phyloP scores from a whole-genome alignment of 352 stramenopile species.

The Pythium phragmitis region DNA sequence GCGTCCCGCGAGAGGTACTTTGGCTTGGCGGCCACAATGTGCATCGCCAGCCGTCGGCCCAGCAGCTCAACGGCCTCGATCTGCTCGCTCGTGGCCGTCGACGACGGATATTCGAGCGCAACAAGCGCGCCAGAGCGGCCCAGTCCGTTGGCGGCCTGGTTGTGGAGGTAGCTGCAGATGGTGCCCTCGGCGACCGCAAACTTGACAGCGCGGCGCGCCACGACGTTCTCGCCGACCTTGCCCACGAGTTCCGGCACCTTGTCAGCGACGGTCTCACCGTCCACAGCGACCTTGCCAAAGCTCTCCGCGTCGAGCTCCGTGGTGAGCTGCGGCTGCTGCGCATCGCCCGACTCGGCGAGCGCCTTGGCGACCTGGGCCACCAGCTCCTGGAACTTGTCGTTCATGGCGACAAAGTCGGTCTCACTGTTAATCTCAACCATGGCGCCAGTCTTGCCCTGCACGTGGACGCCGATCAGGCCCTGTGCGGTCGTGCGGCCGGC shows the following conservation, averaged over 20 bases:
- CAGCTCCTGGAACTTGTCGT: constrained; percentile 89
- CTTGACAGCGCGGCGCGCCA: constrained; percentile 69
- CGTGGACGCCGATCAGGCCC: constrained; percentile 73
- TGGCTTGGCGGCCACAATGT: constrained; percentile 93
- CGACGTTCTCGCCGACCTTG: constrained; percentile 88
- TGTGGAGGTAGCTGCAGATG: constrained; percentile 88
- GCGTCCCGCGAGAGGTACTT: constrained; percentile 87
- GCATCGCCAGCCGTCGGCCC: constrained; percentile 95
- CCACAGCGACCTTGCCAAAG: constrained; percentile 45
- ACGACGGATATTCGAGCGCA: constrained; percentile 74
- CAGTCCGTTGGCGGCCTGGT: constrained; percentile 58
- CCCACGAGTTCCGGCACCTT: constrained; percentile 78
- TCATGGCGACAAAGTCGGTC: constrained; percentile 94
- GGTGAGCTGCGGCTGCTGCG: constrained; percentile 28
- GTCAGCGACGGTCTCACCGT: constrained; percentile 62
- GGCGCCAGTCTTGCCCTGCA: constrained; percentile 68
- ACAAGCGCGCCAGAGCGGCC: constrained; percentile 90
- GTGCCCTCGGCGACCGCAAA: constrained; percentile 64
- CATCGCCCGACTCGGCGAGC: constrained; percentile 30
- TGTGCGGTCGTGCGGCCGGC: constrained; percentile 71
- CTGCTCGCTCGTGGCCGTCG: constrained; percentile 47
- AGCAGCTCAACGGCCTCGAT: constrained; percentile 61
- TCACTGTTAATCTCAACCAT: constrained; percentile 95
- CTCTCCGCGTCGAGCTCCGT: constrained; percentile 39
- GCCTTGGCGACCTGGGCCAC: constrained; percentile 51